Conservation (phyloP, 257 asterid species). For the Solanum virginianum region DNA sequence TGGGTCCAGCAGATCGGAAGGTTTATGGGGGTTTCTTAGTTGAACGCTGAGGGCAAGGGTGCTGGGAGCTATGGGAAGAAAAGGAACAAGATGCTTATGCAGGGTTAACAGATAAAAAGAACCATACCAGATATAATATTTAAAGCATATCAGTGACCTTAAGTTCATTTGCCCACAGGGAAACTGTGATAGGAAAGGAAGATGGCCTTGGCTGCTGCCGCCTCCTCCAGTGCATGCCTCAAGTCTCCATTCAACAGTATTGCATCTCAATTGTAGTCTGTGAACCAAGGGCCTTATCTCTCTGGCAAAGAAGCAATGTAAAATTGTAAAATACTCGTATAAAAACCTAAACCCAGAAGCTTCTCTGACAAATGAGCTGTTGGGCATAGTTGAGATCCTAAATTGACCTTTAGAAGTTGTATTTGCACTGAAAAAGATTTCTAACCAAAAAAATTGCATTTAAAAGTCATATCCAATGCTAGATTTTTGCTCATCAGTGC, state of each 20-base stretch:
- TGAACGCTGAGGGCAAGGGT: not conserved
- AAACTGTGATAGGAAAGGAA: not conserved
- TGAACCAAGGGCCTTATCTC: not conserved
- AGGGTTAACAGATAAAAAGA: not conserved
- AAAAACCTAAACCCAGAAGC: not conserved
- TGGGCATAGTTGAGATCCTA: not conserved
- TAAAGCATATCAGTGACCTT: not conserved
- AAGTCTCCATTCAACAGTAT: not conserved
- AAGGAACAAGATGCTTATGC: not conserved
- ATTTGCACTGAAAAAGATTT: not conserved
- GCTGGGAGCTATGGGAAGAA: not conserved
- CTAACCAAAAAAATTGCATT: not conserved
- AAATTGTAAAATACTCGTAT: not conserved
- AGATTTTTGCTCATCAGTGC: not conserved
- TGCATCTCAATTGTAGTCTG: not conserved
- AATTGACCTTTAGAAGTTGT: not conserved
- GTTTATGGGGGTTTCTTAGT: not conserved
- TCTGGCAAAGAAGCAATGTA: not conserved
- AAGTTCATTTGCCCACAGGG: not conserved
- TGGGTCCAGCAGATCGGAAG: not conserved
- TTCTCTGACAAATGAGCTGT: not conserved
- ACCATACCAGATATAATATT: not conserved
- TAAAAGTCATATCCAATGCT: not conserved
- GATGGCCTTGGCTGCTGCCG: not conserved
- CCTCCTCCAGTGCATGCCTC: not conserved